phyloP scores from a whole-genome alignment of 1,139 yeast species.

The Suhomyces taliae region DNA sequence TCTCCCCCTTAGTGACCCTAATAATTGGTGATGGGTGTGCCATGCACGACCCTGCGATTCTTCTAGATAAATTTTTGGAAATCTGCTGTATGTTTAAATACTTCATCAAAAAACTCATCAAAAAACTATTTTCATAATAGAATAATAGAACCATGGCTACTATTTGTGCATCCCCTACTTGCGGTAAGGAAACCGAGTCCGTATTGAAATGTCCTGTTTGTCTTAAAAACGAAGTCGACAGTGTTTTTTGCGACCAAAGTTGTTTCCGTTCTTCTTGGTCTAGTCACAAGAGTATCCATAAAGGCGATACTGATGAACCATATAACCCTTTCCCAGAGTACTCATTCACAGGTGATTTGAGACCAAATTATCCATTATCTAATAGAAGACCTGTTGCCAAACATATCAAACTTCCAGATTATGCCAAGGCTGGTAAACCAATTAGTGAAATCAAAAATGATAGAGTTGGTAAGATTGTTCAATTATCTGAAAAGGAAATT shows the following conservation, averaged over 20 bases:
- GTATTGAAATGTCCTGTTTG: constrained; percentile 90
- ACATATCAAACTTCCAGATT: constrained; percentile 76
- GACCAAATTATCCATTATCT: constrained; percentile 80
- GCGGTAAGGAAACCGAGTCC: constrained; percentile 80
- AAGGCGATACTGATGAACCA: constrained; percentile 42
- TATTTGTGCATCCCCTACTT: constrained; percentile 70
- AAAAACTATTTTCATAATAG: neutral
- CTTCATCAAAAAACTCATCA: constrained; percentile 5
- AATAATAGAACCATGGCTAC: constrained; percentile 18
- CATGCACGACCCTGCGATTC: constrained; percentile 2
- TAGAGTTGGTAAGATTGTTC: constrained; percentile 64
- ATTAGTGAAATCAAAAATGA: constrained; percentile 73
- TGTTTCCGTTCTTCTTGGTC: constrained; percentile 83
- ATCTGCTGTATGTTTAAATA: neutral
- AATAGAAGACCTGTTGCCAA: constrained; percentile 72
- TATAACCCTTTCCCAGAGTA: constrained; percentile 88
- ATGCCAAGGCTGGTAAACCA: constrained; percentile 81
- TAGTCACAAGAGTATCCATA: constrained; percentile 52
- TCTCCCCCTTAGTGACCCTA: neutral
- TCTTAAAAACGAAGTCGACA: constrained; percentile 62
- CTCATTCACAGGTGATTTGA: constrained; percentile 68
- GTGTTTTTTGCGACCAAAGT: constrained; percentile 76
- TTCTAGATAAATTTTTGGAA: neutral
- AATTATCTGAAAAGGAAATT: constrained; percentile 63
- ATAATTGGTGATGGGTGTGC: neutral